These are phyloP conservation scores for Chamaecrista fasciculata DNA, from an alignment of 306 rosid genomes.

Conservation along the genomic window DNA sequence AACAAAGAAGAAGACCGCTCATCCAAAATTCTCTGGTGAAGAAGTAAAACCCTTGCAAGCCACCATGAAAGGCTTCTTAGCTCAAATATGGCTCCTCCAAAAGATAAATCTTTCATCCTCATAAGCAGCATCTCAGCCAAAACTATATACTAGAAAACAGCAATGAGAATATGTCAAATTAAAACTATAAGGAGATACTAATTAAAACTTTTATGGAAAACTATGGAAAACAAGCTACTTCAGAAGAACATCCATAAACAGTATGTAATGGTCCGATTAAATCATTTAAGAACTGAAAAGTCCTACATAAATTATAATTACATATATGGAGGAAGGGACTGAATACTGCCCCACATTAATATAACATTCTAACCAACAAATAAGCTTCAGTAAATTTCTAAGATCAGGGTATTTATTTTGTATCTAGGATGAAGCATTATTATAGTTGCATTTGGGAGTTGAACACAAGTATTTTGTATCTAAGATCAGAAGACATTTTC, in stretches of 20 bases:
- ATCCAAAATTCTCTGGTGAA: slow-evolving; percentile 78
- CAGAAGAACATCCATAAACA: not conserved
- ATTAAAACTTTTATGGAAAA: not conserved
- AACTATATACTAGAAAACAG: slow-evolving; percentile 67
- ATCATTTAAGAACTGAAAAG: not conserved
- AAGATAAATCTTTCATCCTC: slow-evolving; percentile 61
- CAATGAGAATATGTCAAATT: not conserved
- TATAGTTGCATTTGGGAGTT: no score
- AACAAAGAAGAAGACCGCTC: slow-evolving; percentile 76
- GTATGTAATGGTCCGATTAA: not conserved
- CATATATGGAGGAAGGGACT: not conserved
- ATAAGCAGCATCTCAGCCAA: slow-evolving; percentile 81
- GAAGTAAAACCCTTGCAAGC: slow-evolving; percentile 70
- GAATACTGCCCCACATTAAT: not conserved
- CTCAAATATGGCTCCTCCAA: slow-evolving; percentile 40
- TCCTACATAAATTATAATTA: not conserved
- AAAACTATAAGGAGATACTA: not conserved
- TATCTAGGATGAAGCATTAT: no score
- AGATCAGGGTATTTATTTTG: no score
- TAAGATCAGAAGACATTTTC: not conserved
- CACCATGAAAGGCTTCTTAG: slow-evolving; percentile 79
- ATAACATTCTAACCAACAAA: no score
- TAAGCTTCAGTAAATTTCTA: no score
- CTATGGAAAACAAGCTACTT: not conserved
- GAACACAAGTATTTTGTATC: no score